Evolutionary conservation across 202 grass and related monocot species (phyloP), one percentile per base, ranked within the genome.

Genomic region (Eragrostis tef): DNA sequence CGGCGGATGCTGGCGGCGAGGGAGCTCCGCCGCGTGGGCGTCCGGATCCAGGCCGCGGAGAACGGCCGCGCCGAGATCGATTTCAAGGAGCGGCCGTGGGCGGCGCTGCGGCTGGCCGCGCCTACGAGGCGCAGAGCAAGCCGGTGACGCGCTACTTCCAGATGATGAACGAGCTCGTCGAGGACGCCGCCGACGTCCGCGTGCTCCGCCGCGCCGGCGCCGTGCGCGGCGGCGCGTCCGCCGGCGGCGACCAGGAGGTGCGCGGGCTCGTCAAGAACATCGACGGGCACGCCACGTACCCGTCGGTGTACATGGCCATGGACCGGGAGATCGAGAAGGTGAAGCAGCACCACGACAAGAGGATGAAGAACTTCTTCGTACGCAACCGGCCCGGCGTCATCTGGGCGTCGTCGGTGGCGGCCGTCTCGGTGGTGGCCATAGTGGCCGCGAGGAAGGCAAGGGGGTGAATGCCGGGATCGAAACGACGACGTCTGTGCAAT

Each of bases 101-200:
- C 79, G 6, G 16, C 29, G 34, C n/a, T 87, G 29, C n/a, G 10
- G 25, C 42, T 92, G 63, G 86, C 83, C 26, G 83, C 50, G n/a
- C n/a, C n/a, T n/a, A 67, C 47, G 57, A 81, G 41, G 64, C 42
- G 19, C 83, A 78, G 75, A 83, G 61, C 51, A 89, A 77, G 70
- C 86, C 86, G 0, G 19, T 92, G 41, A 86, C 79, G 15, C 71
- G 86, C 16, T 88, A 92, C 66, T 89, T 92, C 64, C 83, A 92
- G 70, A 70, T 92, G 69, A 81, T 84, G 79, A 89, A 89, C 60
- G 90, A 86, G 70, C 52, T 92, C 1, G 79, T 89, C 3, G 21
- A 62, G 24, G 83, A 73, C 19, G 49, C n/a, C 13, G 64, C 57
- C 24, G 90, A 88, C 41, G 82, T 67, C 2, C 27, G 15, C 11